Base-by-base conservation (phyloP, 192 early-diverging fungal genomes). In the Fimicolochytrium jonesii region DNA sequence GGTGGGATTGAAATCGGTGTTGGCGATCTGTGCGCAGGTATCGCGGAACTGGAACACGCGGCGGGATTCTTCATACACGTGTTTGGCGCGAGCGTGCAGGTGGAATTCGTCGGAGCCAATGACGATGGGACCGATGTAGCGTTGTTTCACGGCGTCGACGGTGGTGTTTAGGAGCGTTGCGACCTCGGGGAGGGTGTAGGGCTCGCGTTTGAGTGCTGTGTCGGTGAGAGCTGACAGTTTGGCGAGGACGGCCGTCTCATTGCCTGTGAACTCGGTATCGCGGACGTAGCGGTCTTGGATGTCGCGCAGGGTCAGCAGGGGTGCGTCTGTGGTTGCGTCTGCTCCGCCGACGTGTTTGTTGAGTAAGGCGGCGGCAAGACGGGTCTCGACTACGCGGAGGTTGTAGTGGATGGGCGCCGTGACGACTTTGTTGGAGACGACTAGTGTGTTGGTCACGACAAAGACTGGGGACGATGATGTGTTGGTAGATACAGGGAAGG, bases 321-420 rank as follows among this genome's bases (percentile, higher is more conserved):
- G 13, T 10, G 37, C 20, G 29, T 34, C 50, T 22, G 31, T n/a
- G 35, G 53, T 34, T 7, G 17, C 33, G 10, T 13, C 34, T 13
- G 53, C 33, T 4, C 23, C 37, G 43, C 25, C 25, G 18, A 60
- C 7, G 25, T 54, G 13, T 43, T 61, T 59, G 58, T 22, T 31
- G 3, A 77, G 49, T 32, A 89, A 71, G 13, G 85, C 70, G 2
- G 89, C 87, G 10, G 85, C 92, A 2, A 94, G 65, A 18, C 90
- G 86, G 9, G 90, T 92, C 62, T 97, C 94, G 18, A 95, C 89
- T 0, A 95, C 94, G 29, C 94, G 86, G 15, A 95, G 71, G 71
- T 97, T 97, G 73, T 97, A 97, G 70, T 90, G 83, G 4, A 77
- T 85, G 5, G 93, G 90, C 1, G 88, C 93, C 6, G 91, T 93